Evolutionary conservation across 176 grass and related monocot genomes (phyloP).

Genomic region (Rhipidocladum racemiflorum): DNA sequence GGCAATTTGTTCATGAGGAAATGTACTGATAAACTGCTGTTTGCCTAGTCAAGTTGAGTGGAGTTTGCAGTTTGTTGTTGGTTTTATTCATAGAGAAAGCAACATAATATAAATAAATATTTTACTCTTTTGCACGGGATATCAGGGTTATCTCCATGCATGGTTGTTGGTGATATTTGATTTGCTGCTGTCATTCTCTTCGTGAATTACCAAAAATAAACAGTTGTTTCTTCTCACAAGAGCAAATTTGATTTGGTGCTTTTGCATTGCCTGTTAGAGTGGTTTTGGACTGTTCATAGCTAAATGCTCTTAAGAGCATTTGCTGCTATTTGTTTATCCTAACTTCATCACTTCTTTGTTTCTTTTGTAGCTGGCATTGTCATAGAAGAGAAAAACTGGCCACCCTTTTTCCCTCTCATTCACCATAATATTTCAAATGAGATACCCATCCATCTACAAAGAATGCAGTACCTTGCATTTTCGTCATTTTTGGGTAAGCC

Average conservation of each 20-base stretch:
- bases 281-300: background rate
- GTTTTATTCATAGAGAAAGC: slow-evolving; percentile 8
- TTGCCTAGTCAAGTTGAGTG: slow-evolving; percentile 4
- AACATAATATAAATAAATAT: background rate
- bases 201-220: background rate
- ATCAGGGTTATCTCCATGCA: background rate
- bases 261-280: background rate
- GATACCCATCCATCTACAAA: slow-evolving; percentile 85
- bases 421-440: slow-evolving; percentile 95
- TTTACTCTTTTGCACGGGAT: slow-evolving; percentile 25
- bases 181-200: background rate
- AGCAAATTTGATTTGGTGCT: background rate
- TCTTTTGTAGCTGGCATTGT: slow-evolving; percentile 80
- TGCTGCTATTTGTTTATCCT: slow-evolving; percentile 1
- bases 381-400: slow-evolving; percentile 92
- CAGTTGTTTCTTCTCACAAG: background rate
- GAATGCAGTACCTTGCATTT: slow-evolving; percentile 87
- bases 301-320: background rate
- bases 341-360: slow-evolving; percentile 21
- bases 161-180: slow-evolving; percentile 19
- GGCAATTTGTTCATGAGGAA: background rate
- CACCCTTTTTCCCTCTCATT: slow-evolving; percentile 83
- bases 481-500: slow-evolving; percentile 84
- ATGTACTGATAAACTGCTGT: slow-evolving; percentile 6
- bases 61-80: background rate